Base-by-base conservation (phyloP, 352 stramenopile genomes). In the Phytophthora europaea region DNA sequence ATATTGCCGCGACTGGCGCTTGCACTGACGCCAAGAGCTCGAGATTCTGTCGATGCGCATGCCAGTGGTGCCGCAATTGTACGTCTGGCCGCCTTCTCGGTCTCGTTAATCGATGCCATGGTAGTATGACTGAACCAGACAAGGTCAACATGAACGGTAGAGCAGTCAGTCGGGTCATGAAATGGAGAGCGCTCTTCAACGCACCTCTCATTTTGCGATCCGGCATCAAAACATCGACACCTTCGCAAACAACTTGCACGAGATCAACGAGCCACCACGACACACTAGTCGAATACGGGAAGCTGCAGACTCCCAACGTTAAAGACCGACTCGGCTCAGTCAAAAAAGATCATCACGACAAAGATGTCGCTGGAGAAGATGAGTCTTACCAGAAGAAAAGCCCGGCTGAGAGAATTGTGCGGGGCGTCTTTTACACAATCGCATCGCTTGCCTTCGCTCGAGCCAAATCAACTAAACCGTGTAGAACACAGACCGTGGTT, bases 361-460 rank as follows among this genome's bases (percentile, higher is more conserved):
- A 64, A 40, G 67, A 64, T 9, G n/a, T n/a, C n/a, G n/a, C n/a
- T n/a, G n/a, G n/a, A n/a, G n/a, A n/a, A n/a, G n/a, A n/a, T n/a
- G n/a, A n/a, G n/a, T n/a, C n/a, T n/a, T n/a, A 71, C 60, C 18
- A 70, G 31, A 76, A 69, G 57, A 48, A 69, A n/a, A 62, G 51
- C 4, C 8, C 20, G 6, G 36, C n/a, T 0, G 34, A 76, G 55
- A 81, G 73, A 50, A 72, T 82, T 33, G 23, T 18, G 1, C 76
- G 51, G 50, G 79, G 75, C 47, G 36, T 69, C 15, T 65, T 70
- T 47, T 72, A 66, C 55, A 54, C 23, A 5, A 40, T 61, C 45
- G 54, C 50, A 36, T 65, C 88, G 6, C 60, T 93, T n/a, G 48
- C 34, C 34, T 40, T 0, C 34, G 16, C 34, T 12, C 34, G 34